Evolutionary conservation across 345 rosid species (phyloP).

Genomic region (Isatis tinctoria): DNA sequence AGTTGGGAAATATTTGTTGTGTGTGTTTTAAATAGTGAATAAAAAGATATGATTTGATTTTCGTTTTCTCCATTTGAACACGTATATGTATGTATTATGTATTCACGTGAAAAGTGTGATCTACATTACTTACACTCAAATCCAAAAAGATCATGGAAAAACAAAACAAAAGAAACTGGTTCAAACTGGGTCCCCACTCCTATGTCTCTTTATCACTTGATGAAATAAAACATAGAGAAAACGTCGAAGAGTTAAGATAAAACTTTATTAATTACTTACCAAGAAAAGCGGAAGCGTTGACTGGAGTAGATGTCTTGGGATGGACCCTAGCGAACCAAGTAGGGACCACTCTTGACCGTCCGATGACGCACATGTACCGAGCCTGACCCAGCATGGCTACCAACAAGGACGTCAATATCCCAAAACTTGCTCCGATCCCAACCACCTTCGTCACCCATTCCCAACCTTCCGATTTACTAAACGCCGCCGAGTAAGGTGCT

Average conservation of each 20-base stretch:
- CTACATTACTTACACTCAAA: neutral
- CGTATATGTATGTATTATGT: neutral
- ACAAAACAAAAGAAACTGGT: neutral
- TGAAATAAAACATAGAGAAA: conserved; percentile 15
- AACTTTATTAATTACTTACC: conserved; percentile 45
- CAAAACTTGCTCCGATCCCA: conserved; percentile 93
- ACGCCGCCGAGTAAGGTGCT: conserved; percentile 76
- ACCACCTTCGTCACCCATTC: conserved; percentile 74
- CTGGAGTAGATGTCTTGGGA: conserved; percentile 74
- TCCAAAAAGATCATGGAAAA: conserved; percentile 23
- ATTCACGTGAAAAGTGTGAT: conserved; percentile 29
- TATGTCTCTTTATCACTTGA: conserved; percentile 9
- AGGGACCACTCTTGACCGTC: conserved; percentile 83
- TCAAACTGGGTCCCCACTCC: conserved; percentile 14
- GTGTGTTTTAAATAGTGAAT: neutral
- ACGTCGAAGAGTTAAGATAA: conserved; percentile 7
- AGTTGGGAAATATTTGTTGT: neutral
- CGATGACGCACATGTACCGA: conserved; percentile 95
- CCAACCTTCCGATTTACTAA: conserved; percentile 48
- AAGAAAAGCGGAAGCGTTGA: conserved; percentile 91
- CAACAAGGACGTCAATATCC: conserved; percentile 79
- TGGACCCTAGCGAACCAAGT: conserved; percentile 85
- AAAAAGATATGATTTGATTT: neutral
- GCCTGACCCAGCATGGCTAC: conserved; percentile 97
- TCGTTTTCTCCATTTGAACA: neutral